Evolutionary conservation across 2,329 filamentous ascomycete species (phyloP), one percentile per base, ranked within the genome.

Genomic region (Clonostachys rosea): DNA sequence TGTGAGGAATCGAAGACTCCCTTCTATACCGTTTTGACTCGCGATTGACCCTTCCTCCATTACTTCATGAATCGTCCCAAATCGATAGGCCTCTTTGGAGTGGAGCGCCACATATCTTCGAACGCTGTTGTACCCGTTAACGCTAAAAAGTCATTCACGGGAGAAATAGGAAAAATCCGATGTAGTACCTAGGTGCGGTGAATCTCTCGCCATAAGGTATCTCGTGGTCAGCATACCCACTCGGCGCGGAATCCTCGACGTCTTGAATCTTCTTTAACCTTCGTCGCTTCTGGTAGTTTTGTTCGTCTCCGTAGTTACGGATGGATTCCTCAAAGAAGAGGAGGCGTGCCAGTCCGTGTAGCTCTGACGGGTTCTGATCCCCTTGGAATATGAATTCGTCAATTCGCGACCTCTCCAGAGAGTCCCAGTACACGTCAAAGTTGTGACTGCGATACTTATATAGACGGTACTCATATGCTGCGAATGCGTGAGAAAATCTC

Each of bases 361-460:
- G 16, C n/a, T 45, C 18, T 2, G 42, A 33, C 20, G 20, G 24
- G 17, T 48, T 30, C 17, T 20, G 24, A 6, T 33, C 30, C 10
- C 37, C 18, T 30, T 30, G 24, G 9, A 30, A 30, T 30, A 30
- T 30, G 9, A 30, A 30, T 8, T 39, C 4, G 56, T 91, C 87
- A 45, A 91, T 71, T 12, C 76, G 75, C 16, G 78, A 78, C n/a
- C 87, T 79, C 50, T 90, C 83, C 16, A 91, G 71, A 13, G 77
- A 69, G 2, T 82, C 75, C 81, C 85, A 91, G 61, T 84, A 83
- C 2, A 89, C 78, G 24, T 91, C 87, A 53, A 91, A 91, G 4
- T 86, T 86, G 35, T 87, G 75, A 56, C 84, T 85, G 13, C 84
- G 84, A 63, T 91, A 89, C 61, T 91, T 91, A 8, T 84, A 86